Base-by-base conservation (phyloP, 352 stramenopile species). In the Proteromonas lacertae region DNA sequence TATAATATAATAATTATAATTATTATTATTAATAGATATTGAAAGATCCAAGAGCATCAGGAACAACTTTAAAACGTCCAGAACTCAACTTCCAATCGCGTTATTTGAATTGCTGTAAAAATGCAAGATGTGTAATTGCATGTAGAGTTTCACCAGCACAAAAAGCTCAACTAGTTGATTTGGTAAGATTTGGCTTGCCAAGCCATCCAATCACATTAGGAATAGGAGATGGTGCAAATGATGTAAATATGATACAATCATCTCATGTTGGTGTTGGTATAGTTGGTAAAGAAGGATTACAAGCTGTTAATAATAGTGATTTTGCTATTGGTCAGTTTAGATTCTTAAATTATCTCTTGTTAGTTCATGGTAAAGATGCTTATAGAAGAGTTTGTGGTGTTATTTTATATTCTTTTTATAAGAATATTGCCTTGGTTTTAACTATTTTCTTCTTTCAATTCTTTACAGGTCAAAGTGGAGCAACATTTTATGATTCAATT, bases 171-270 rank as follows among this genome's bases (percentile, higher is more conserved):
- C 43, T 92, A n/a, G 76, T 92, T 34, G 51, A 50, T 0, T 44
- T 91, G 0, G 74, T 92, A 21, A 76, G 76, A 17, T 54, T 72
- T n/a, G 66, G 75, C 35, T 73, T 76, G 7, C 32, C 52, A 21
- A 46, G 47, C 1, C 46, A 20, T 20, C 52, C 55, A 25, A 69
- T 83, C 39, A 84, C 70, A 16, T 47, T 89, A n/a, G n/a, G n/a
- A n/a, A n/a, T n/a, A n/a, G n/a, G n/a, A n/a, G n/a, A n/a, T n/a
- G n/a, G n/a, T n/a, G n/a, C n/a, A n/a, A n/a, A n/a, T n/a, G n/a
- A n/a, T n/a, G n/a, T n/a, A n/a, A n/a, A n/a, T n/a, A n/a, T 90
- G 75, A 84, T 90, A 13, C 73, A 89, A 49, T 62, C 69, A 2
- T 72, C 68, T 7, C 69, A 90, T 22, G 60, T 90, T 1, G 76